These are phyloP conservation scores for Diutina siamensis DNA, from an alignment of 1,139 yeast genomes.

Conservation along the genomic window DNA sequence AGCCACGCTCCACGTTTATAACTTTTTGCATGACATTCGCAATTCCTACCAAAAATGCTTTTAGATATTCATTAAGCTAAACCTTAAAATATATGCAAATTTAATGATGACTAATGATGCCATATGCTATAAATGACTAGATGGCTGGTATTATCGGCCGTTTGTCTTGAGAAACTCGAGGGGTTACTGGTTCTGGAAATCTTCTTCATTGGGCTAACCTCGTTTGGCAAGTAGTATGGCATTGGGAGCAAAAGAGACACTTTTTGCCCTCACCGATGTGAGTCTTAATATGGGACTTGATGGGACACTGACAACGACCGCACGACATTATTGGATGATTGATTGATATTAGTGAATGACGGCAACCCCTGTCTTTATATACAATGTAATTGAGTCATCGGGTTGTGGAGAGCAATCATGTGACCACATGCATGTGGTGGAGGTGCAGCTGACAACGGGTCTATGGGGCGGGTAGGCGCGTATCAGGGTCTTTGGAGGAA, in stretches of 20 bases:
- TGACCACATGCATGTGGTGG: no score
- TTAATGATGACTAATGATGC: neutral
- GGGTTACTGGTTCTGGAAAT: no score
- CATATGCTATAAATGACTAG: neutral
- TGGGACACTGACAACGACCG: slow-evolving; percentile 3
- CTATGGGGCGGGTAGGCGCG: no score
- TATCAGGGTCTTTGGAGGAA: no score
- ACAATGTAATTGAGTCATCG: neutral
- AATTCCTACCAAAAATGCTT: no score
- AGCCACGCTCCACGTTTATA: no score
- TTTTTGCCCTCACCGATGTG: neutral
- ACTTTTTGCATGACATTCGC: no score
- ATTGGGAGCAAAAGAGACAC: slow-evolving; percentile 4
- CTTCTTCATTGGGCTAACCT: no score
- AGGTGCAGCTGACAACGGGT: no score
- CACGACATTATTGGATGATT: neutral
- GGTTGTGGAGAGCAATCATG: no score
- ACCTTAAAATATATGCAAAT: neutral
- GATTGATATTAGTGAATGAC: neutral
- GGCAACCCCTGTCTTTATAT: neutral
- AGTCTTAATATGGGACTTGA: neutral
- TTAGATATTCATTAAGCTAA: neutral
- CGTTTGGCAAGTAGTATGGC: slow-evolving; percentile 3
- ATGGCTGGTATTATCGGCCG: no score
- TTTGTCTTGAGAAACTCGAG: no score